Conservation (phyloP, 441 rosid genomes). For the Erysimum pusillum region DNA sequence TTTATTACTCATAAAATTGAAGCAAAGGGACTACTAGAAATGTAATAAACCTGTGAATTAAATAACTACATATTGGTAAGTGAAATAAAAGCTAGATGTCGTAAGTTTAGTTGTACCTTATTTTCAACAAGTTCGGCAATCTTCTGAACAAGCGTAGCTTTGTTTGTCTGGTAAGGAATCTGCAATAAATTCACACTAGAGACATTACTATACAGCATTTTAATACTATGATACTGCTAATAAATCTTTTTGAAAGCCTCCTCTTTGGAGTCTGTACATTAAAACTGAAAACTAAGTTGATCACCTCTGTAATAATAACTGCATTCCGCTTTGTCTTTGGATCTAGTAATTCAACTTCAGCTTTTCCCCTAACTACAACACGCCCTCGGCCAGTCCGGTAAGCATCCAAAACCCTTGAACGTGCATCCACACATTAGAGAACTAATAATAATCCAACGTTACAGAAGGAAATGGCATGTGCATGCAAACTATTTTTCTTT, state of each 20-base stretch:
- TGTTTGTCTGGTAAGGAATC: slow-evolving; percentile 96
- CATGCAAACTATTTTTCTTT: background rate
- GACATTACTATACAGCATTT: slow-evolving; percentile 29
- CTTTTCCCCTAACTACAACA: slow-evolving; percentile 83
- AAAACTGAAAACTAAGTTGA: slow-evolving; percentile 23
- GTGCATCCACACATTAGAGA: slow-evolving; percentile 42
- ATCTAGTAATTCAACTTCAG: slow-evolving; percentile 83
- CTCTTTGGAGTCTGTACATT: slow-evolving; percentile 21
- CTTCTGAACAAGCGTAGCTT: slow-evolving; percentile 92
- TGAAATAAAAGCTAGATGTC: slow-evolving; percentile 6
- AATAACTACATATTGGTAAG: background rate
- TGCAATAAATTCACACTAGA: slow-evolving; percentile 49
- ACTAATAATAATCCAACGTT: background rate
- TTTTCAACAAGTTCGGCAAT: slow-evolving; percentile 96
- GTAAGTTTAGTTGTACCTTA: slow-evolving; percentile 62
- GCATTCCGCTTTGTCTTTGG: slow-evolving; percentile 84
- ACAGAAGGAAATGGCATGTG: slow-evolving; percentile 30
- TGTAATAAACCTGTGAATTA: background rate
- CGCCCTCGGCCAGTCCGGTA: slow-evolving; percentile 95
- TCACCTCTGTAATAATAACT: slow-evolving; percentile 90
- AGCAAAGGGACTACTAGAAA: background rate
- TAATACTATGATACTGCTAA: slow-evolving; percentile 17
- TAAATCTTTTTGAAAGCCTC: slow-evolving; percentile 31
- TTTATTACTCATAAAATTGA: slow-evolving; percentile 3
- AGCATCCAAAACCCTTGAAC: slow-evolving; percentile 83